Base-by-base conservation (phyloP, 805 yeast species). In the Nakazawaea ishiwadae region DNA sequence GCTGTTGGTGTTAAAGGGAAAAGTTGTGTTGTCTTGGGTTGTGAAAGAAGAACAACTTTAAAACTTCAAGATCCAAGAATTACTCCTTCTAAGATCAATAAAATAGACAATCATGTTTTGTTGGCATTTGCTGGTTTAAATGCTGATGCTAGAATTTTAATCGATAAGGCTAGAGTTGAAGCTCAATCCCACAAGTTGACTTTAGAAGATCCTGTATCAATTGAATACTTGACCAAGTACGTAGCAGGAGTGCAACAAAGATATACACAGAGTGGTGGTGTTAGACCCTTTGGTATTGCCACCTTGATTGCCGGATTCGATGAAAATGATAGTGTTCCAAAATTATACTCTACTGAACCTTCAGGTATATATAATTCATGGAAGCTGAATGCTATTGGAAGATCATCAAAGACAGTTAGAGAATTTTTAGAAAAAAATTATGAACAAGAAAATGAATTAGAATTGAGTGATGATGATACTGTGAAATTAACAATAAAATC, bases 181-280 rank as follows among this genome's bases (percentile, higher is more conserved):
- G 97, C 98, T 3, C 99, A 93, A 64, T 84, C 95, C 12, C 96
- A 90, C 65, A 77, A 84, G 60, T 75, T 93, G 54, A 88, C 91
- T n/a, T 74, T 91, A 56, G 99, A 91, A 60, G 98, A 93, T 58
- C 84, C 97, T 1, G 96, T 89, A 8, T 71, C 88, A 14, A 75
- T 93, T 44, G 98, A 93, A 58, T 93, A 90, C 61, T 71, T 93
- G 61, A 88, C 99, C 28, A 84, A 84, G 61, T 87, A 87, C 56
- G 87, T 93, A 48, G 99, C 99, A n/a, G 96, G 97, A 17, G 91
- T 91, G 34, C 97, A 93, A 65, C 99, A 93, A 62, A 78, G 82
- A 62, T 93, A 91, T 66, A 93, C 99, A 5, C 99, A 93, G 65
- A 81, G 95, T 38, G 99, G 99, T 51, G 99, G 99, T 63, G 96